Evolutionary conservation across 176 grass and related monocot species (phyloP).

Genomic region (Paspalum notatum): DNA sequence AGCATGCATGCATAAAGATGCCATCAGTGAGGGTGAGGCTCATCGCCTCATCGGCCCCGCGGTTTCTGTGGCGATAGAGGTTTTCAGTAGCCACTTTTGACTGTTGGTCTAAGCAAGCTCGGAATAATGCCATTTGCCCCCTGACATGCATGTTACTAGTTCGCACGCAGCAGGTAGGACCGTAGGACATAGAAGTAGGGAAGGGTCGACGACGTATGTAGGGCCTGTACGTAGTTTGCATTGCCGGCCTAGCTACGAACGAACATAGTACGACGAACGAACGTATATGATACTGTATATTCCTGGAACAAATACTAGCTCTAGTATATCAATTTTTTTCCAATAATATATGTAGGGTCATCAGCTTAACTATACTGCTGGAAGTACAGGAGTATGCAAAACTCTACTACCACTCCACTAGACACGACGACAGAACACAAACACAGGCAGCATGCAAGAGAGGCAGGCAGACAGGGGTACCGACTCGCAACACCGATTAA

Average conservation of each 20-base stretch:
- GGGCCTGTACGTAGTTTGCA: too few species aligned
- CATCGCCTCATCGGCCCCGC: constrained; percentile 17
- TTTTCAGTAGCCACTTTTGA: constrained; percentile 51
- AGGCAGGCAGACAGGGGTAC: constrained; percentile 33
- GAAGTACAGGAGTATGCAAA: background rate
- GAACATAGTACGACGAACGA: too few species aligned
- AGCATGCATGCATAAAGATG: background rate
- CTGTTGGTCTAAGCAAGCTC: constrained; percentile 34
- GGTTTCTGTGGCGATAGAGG: background rate
- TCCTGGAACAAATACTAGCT: too few species aligned
- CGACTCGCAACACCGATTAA: constrained; percentile 51
- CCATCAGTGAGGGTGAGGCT: background rate
- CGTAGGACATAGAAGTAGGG: too few species aligned
- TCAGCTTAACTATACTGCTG: too few species aligned
- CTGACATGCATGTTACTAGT: background rate
- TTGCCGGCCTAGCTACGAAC: too few species aligned
- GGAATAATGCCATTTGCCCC: constrained; percentile 43
- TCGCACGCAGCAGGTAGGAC: background rate
- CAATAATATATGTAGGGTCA: too few species aligned
- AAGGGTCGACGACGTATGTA: too few species aligned
- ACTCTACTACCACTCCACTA: background rate
- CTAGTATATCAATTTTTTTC: too few species aligned
- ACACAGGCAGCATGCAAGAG: background rate
- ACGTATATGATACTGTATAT: too few species aligned
- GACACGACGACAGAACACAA: too few species aligned